Evolutionary conservation across 495 filamentous ascomycete genomes (phyloP).

Genomic region (Xylaria castorea): DNA sequence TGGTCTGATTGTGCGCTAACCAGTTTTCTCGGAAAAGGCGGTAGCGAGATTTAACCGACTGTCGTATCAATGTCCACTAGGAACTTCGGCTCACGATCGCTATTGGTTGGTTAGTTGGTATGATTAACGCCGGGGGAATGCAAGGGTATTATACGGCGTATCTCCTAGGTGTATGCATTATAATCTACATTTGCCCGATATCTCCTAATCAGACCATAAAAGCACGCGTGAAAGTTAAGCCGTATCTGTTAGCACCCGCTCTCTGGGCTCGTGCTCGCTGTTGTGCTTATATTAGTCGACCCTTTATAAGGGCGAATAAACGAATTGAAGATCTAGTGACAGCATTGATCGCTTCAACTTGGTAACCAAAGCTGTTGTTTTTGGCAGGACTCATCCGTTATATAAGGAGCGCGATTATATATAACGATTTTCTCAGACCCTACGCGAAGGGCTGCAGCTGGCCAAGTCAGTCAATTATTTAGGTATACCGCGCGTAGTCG

Average conservation of each 20-base stretch:
- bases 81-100: conserved; percentile 6
- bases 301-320: not conserved
- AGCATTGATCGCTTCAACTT: not conserved
- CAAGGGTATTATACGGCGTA: not conserved
- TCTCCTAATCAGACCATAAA: not conserved
- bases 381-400: not conserved
- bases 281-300: not conserved
- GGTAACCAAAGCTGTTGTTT: not conserved
- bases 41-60: conserved; percentile 7
- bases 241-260: not conserved
- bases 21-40: not conserved
- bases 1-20: not conserved
- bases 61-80: not conserved
- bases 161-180: not conserved
- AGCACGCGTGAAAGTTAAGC: not conserved
- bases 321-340: not conserved
- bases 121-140: not conserved
- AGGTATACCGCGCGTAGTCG: not conserved
- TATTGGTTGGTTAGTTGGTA: not conserved
- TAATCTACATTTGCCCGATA: not conserved
- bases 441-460: not conserved
- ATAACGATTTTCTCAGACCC: not conserved
- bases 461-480: not conserved
- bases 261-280: not conserved
- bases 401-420: not conserved